Percentiles rank a stretch among this genome's conserved stretches.
These are phyloP conservation scores for Phaeolepiota aurea DNA, from an alignment of 768 basidiomycete species.

Conservation along the genomic window DNA sequence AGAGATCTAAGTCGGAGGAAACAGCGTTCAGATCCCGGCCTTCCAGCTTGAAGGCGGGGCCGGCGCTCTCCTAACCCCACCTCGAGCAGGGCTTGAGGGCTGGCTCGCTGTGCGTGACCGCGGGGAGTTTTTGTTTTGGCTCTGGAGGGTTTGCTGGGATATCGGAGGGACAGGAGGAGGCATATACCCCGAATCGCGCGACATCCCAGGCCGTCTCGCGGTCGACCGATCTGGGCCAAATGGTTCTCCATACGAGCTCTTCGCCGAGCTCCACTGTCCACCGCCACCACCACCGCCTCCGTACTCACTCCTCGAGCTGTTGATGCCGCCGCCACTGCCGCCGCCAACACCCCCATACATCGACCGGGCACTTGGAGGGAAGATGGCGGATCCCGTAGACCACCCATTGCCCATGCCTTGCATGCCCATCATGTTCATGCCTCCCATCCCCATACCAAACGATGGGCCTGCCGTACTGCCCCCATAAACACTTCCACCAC, in stretches of 20 bases:
- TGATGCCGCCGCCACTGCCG: slow-evolving; percentile 21
- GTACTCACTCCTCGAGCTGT: slow-evolving; percentile 55
- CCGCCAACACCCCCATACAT: slow-evolving; percentile 39
- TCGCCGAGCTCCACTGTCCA: slow-evolving; percentile 46
- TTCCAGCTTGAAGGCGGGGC: slow-evolving; percentile 63
- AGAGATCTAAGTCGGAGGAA: background rate
- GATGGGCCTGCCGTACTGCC: slow-evolving; percentile 13
- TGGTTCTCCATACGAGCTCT: slow-evolving; percentile 65
- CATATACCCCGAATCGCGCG: slow-evolving; percentile 31
- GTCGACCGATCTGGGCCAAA: slow-evolving; percentile 33
- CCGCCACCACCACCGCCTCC: slow-evolving; percentile 38
- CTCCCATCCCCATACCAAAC: slow-evolving; percentile 26
- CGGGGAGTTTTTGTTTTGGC: slow-evolving; percentile 10
- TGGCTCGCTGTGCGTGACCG: slow-evolving; percentile 37
- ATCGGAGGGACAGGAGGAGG: slow-evolving; percentile 30
- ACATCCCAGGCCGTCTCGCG: slow-evolving; percentile 11
- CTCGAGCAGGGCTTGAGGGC: slow-evolving; percentile 26
- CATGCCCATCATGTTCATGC: slow-evolving; percentile 29
- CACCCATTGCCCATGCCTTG: slow-evolving; percentile 34
- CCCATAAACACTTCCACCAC: slow-evolving; percentile 39
- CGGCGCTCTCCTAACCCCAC: slow-evolving; percentile 18
- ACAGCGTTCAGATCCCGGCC: slow-evolving; percentile 18
- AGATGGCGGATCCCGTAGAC: slow-evolving; percentile 38
- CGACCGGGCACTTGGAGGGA: slow-evolving; percentile 40
- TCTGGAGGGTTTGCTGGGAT: slow-evolving; percentile 16